phyloP scores from a whole-genome alignment of 2,329 filamentous ascomycete species.

The Paramyrothecium sp. region DNA sequence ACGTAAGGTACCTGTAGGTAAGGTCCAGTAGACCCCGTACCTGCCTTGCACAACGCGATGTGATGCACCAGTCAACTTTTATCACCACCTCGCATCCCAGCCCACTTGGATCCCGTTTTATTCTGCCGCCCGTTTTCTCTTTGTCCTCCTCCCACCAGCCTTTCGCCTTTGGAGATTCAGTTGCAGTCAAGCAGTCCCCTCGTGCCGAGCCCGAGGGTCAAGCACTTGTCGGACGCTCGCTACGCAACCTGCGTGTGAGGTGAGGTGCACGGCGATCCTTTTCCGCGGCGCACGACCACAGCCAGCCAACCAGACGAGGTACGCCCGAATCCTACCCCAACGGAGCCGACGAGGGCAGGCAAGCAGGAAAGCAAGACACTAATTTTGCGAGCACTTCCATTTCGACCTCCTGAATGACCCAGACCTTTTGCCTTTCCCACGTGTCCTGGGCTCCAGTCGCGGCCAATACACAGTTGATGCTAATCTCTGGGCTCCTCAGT shows the following conservation, averaged over 20 bases:
- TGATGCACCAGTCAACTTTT: too few relatives aligned
- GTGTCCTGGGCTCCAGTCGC: too few relatives aligned
- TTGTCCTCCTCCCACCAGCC: constrained; percentile 17
- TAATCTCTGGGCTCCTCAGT: background rate
- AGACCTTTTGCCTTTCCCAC: background rate
- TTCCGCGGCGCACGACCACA: background rate
- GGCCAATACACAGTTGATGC: too few relatives aligned
- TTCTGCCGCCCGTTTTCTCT: constrained; percentile 4
- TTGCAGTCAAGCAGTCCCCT: background rate
- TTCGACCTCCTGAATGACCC: too few relatives aligned
- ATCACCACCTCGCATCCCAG: background rate
- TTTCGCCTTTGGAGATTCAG: background rate
- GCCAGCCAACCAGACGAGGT: background rate
- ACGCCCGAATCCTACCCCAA: background rate
- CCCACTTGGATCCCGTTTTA: background rate
- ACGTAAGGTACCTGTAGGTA: too few relatives aligned
- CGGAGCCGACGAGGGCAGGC: background rate
- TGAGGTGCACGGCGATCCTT: background rate
- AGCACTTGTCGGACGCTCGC: background rate
- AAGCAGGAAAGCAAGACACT: too few relatives aligned
- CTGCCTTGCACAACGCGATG: background rate
- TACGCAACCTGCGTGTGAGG: background rate
- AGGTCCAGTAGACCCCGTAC: too few relatives aligned
- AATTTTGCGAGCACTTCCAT: too few relatives aligned
- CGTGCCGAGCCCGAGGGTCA: background rate